These are phyloP conservation scores for Phytophthora rubi DNA, from an alignment of 352 stramenopile genomes.

Conservation along the genomic window DNA sequence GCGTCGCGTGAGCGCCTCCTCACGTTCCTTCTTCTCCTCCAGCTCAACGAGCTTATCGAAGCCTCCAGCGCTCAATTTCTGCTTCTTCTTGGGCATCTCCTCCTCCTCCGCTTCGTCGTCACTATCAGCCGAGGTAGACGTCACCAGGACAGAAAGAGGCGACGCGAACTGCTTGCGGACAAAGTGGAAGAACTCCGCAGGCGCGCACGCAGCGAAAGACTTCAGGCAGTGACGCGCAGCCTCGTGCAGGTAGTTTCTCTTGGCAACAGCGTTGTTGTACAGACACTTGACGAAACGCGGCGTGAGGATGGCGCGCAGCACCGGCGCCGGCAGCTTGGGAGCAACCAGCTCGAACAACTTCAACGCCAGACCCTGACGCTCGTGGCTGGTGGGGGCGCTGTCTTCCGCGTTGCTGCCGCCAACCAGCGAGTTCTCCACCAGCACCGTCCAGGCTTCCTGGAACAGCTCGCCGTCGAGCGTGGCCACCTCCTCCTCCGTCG, in stretches of 20 bases:
- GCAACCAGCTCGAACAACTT: constrained; percentile 87
- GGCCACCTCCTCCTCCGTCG: constrained; percentile 36
- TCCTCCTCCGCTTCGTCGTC: constrained; percentile 50
- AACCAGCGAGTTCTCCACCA: constrained; percentile 84
- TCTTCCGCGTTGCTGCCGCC: constrained; percentile 28
- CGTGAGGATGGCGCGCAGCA: constrained; percentile 72
- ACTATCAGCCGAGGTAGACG: constrained; percentile 37
- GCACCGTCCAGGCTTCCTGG: constrained; percentile 78
- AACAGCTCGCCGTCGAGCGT: constrained; percentile 73
- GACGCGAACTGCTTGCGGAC: constrained; percentile 72
- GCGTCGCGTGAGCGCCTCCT: constrained; percentile 55
- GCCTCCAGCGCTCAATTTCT: constrained; percentile 48
- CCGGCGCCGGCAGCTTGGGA: constrained; percentile 48
- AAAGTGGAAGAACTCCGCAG: constrained; percentile 75
- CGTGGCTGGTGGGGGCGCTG: constrained; percentile 61
- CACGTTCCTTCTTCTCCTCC: constrained; percentile 83
- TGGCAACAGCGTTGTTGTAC: constrained; percentile 81
- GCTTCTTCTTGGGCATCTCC: constrained; percentile 44
- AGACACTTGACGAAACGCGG: constrained; percentile 84
- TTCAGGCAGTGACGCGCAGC: constrained; percentile 75
- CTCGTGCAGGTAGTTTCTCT: constrained; percentile 86
- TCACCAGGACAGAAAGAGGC: constrained; percentile 66
- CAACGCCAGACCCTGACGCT: constrained; percentile 76
- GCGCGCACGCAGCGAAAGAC: constrained; percentile 54
- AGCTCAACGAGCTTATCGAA: constrained; percentile 77